Evolutionary conservation across 2,329 filamentous ascomycete species (phyloP), one percentile per base, ranked within the genome.

Genomic region (Aspergillus hiratsukae): DNA sequence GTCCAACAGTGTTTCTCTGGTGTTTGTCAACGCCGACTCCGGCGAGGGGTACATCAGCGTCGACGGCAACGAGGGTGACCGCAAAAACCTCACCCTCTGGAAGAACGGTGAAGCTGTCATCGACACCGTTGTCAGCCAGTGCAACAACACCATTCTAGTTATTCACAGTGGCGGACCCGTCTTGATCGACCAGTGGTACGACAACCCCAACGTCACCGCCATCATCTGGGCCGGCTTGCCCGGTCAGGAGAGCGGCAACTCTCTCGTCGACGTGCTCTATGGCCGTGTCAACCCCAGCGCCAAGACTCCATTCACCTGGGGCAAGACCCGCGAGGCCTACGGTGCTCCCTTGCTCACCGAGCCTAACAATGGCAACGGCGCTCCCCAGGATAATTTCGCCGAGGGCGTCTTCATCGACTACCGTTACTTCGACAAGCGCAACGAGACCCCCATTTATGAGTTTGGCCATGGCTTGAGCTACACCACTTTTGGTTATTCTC

Each of bases 21-120:
- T 97, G 10, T 97, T 97, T 66, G 92, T 90, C 67, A 96, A 96
- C 64, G 87, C 91, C 14, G 82, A 92, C 69, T 84, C 88, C 3
- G 93, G 93, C 53, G 94, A 97, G 75, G 91, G 90, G 5, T 97
- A 84, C 76, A 91, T 97, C 67, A 81, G 76, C 28, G 83, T 95
- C 1, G 93, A 92, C 60, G 88, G 85, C 53, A 97, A 97, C 71
- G 78, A 81, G 57, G 94, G 94, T 56, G 93, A 97, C 72, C 87
- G 94, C 53, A 91, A 92, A 67, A 97, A 99, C 75, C 80, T 99
- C 40, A 96, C 91, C 0, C 80, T 96, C 0, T 97, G 93, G 93
- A 81, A 87, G 58, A 82, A 86, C 57, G 92, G 90, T 43, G 91
- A 97, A 53, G 80, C 82, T 0, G 76, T 97, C 54, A 89, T 97